These are phyloP conservation scores for Candida silvatica DNA, from an alignment of 805 yeast genomes.

Conservation along the genomic window DNA sequence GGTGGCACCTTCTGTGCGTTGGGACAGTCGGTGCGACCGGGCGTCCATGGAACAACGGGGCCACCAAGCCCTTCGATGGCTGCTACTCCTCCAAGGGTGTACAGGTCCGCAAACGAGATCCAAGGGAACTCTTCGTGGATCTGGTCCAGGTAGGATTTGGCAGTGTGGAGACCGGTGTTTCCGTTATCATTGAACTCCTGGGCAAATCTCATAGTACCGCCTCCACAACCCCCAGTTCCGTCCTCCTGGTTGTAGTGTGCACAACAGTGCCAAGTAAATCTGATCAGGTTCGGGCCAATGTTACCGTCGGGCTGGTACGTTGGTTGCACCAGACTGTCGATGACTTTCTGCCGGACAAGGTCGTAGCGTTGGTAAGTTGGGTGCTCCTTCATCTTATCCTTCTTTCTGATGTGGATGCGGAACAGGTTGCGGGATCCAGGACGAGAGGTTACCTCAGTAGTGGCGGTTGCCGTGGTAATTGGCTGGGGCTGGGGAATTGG, in stretches of 20 bases:
- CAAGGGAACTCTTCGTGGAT: constrained; percentile 53
- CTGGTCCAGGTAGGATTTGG: constrained; percentile 46
- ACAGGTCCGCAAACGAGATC: constrained; percentile 73
- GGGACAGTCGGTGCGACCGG: constrained; percentile 62
- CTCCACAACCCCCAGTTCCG: constrained; percentile 56
- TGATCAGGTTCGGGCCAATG: constrained; percentile 70
- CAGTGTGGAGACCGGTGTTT: constrained; percentile 57
- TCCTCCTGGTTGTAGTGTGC: constrained; percentile 65
- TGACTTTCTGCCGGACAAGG: constrained; percentile 28
- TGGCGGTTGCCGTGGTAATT: background rate
- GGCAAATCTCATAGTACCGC: constrained; percentile 55
- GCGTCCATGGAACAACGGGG: constrained; percentile 72
- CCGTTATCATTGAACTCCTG: constrained; percentile 51
- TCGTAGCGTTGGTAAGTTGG: constrained; percentile 24
- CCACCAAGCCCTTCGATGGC: constrained; percentile 78
- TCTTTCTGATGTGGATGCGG: constrained; percentile 21
- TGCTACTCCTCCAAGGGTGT: constrained; percentile 70
- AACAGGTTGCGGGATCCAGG: constrained; percentile 1
- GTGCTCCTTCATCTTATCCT: constrained; percentile 11
- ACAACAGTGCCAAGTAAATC: constrained; percentile 81
- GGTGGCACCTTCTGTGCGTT: constrained; percentile 45
- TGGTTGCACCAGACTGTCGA: constrained; percentile 22
- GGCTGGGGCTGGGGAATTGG: background rate
- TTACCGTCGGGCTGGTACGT: constrained; percentile 53
- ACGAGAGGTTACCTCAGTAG: no score